Evolutionary conservation across 2,329 filamentous ascomycete genomes (phyloP), one percentile per base, ranked within the genome.

Genomic region (Hysterium pulicare): DNA sequence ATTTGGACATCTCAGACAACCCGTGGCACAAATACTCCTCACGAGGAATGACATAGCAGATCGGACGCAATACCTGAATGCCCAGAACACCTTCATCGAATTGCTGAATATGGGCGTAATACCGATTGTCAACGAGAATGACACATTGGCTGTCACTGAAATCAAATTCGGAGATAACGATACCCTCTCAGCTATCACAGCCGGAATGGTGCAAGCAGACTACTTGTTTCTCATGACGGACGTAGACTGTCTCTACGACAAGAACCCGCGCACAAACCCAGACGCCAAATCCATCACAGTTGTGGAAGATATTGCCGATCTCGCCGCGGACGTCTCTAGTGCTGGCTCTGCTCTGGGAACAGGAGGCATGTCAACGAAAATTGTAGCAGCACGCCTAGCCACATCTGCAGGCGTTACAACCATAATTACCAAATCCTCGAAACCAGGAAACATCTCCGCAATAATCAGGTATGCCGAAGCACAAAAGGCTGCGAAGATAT

Each of bases 101-200:
- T 77, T 97, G 35, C 73, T 98, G 15, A 84, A 90, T 58, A 93
- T 96, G 85, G 90, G 90, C 2, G 91, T 97, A 20, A 94, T 98
- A 49, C 93, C 93, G 8, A 96, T 98, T 57, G 93, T 98, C 50
- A 98, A 98, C 60, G 93, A 98, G 71, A 98, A 98, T 68, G 93
- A 98, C 67, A 98, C 93, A 2, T 73, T 98, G 41, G 89, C 90
- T 19, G 93, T 98, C 51, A 87, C 91, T 62, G 93, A 98, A 77
- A 98, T 98, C 72, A 97, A 97, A 74, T 98, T 98, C 62, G 93
- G 93, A 53, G 93, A 98, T 74, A 98, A 98, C 58, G 93, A 98
- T 68, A 98, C 93, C 2, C 76, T 98, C 35, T 95, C 90, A 10
- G 93, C 93, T 44, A 96, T 98, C 55, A 95, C 93, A 0, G 89